Evolutionary conservation across 2,329 filamentous ascomycete genomes (phyloP), one percentile per base, ranked within the genome.

Genomic region (Paecilomyces sp.): DNA sequence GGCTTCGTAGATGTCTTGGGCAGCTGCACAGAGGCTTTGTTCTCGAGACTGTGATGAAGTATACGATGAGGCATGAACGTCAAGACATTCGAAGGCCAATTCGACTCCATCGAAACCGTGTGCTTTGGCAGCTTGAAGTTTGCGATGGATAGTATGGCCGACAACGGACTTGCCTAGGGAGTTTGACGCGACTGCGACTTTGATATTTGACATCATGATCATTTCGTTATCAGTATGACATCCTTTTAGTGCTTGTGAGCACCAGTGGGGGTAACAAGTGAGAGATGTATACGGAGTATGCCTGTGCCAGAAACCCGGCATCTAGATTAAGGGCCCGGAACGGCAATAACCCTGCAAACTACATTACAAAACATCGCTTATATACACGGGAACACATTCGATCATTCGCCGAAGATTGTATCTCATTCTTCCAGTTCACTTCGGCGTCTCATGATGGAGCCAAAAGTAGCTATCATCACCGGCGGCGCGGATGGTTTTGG

Each of bases 51-150:
- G 2, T 56, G 22, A 31, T 33, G 22, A 71, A 71, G 15, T 72
- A 66, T 57, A 65, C 68, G 57, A 33, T 12, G 22, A 22, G 22
- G 22, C 22, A 22, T 22, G 22, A 22, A 22, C 22, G 22, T 71
- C 67, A 12, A 74, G 65, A 57, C 73, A 72, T 57, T 73, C 72
- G 60, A 71, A 70, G 63, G 74, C 74, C 54, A 74, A 68, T 60
- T 74, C 72, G 57, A 74, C 71, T n/a, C 71, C 72, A 30, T 71
- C 59, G 63, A 72, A 74, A 50, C 70, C 70, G 58, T 72, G 63
- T 3, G 58, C 36, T 51, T 60, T 65, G n/a, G 63, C 63, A 1
- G 55, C 62, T 41, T 61, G 53, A 4, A 65, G 57, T 54, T 65
- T 65, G 24, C 53, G 60, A 13, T 57, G 25, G n/a, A 65, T 63